These are phyloP conservation scores for Starmerella powellii DNA, from an alignment of 805 yeast genomes.

Conservation along the genomic window DNA sequence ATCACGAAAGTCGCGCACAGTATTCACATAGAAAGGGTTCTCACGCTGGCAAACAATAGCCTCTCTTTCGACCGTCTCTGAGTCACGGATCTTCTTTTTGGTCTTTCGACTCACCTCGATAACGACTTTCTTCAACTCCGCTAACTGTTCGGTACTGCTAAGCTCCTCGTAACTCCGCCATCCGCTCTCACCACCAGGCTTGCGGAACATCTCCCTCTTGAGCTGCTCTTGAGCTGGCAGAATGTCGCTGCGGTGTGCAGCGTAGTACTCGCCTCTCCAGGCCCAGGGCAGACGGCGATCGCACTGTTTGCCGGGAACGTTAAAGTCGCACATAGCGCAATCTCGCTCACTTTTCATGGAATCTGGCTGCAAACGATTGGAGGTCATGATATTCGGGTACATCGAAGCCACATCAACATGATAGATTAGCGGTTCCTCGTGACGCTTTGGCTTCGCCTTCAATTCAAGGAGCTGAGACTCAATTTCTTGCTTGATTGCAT, in stretches of 20 bases:
- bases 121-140: slow-evolving; percentile 59
- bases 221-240: slow-evolving; percentile 76
- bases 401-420: slow-evolving; percentile 98
- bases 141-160: slow-evolving; percentile 63
- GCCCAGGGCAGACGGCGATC: slow-evolving; percentile 90
- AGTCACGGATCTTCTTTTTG: slow-evolving; percentile 65
- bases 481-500: slow-evolving; percentile 56
- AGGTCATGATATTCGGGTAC: slow-evolving; percentile 98
- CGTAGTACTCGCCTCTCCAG: slow-evolving; percentile 95
- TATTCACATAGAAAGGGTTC: slow-evolving; percentile 90
- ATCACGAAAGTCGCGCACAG: slow-evolving; percentile 89
- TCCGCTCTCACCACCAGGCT: slow-evolving; percentile 3
- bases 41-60: slow-evolving; percentile 95
- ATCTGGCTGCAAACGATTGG: slow-evolving; percentile 94
- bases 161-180: slow-evolving; percentile 54
- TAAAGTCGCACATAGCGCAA: slow-evolving; percentile 95
- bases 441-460: slow-evolving; percentile 48
- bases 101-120: slow-evolving; percentile 77
- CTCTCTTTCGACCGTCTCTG: slow-evolving; percentile 77
- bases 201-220: slow-evolving; percentile 45
- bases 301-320: slow-evolving; percentile 86
- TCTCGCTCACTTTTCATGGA: slow-evolving; percentile 91
- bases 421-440: slow-evolving; percentile 76
- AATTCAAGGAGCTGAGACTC: slow-evolving; percentile 44
- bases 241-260: slow-evolving; percentile 85